Evolutionary conservation across 2,329 filamentous ascomycete genomes (phyloP), one percentile per base, ranked within the genome.

Genomic region (Aquanectria penicillioides): DNA sequence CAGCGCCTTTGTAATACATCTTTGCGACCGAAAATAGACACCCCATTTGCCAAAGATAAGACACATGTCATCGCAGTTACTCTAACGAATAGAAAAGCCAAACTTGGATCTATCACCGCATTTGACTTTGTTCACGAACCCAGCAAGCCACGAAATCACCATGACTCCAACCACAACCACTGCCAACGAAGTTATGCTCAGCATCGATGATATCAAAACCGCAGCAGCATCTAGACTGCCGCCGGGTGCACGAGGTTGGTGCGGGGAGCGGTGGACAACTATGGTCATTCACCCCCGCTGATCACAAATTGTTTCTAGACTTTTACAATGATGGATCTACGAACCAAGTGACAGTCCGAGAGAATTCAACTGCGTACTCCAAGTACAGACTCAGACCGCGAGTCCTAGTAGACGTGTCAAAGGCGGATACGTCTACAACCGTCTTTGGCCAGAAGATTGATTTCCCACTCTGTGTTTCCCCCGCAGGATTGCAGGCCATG

Each of bases 401-500:
- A 28, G 55, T 58, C 7, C 49, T 58, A 2, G 40, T 47, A 3
- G 55, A 58, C 18, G 55, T 58, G 4, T 58, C 55, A 17, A 41
- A 54, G 4, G 41, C 15, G 1, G 55, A 58, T 15, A 58, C 47
- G 4, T 41, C 18, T 0, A 48, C 18, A 2, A 18, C 15, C 0
- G 1, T 58, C 3, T 34, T 58, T 28, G 62, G 64, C 2, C 53
- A 57, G 15, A 56, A 73, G 65, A 75, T 80, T 51, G 69, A 73
- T 4, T 74, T 84, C 5, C 82, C 83, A 0, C 72, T 85, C 6
- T 82, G 81, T 15, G 79, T 85, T 34, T 78, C 80, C 7, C 83
- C 83, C 0, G 78, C 82, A 1, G 83, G 81, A 5, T 81, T 84
- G 67, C 82, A 85, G 57, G 75, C 77, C 23, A 75, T 85, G 22